A percentile compares a stretch with the other conserved stretches of the same genome.
Evolutionary conservation across 805 yeast species (phyloP).

Genomic region (Cyberlindnera euphorbiiphila): DNA sequence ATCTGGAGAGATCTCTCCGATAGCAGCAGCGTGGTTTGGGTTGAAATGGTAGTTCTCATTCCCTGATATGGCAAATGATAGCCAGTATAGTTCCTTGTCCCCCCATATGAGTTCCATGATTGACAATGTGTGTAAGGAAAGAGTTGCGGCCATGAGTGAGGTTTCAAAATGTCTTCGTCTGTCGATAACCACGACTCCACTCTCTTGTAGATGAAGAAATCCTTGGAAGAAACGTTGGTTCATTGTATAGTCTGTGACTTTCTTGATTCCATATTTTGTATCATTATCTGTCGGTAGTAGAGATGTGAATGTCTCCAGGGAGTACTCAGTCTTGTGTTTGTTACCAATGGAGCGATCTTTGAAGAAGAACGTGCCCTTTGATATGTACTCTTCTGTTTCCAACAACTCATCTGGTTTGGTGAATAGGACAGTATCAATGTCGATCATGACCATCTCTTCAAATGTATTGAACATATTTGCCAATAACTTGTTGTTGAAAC

Average conservation of each 20-base stretch:
- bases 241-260: constrained; percentile 5
- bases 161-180: constrained; percentile 27
- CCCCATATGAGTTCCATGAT: constrained; percentile 30
- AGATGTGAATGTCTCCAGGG: constrained; percentile 1
- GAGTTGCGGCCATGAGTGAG: constrained; percentile 21
- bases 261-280: constrained; percentile 2
- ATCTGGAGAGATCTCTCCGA: constrained; percentile 18
- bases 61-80: constrained; percentile 27
- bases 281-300: constrained; percentile 13
- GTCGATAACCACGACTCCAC: constrained; percentile 26
- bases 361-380: constrained; percentile 41
- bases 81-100: constrained; percentile 37
- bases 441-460: constrained; percentile 46
- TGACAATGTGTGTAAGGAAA: constrained; percentile 17
- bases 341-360: constrained; percentile 33
- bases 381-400: constrained; percentile 30
- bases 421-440: constrained; percentile 50
- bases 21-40: constrained; percentile 14
- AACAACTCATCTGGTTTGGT: constrained; percentile 35
- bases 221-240: constrained; percentile 12
- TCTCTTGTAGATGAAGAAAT: constrained; percentile 28
- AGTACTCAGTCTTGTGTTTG: constrained; percentile 5
- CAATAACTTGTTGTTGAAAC: constrained; percentile 42
- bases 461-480: constrained; percentile 54
- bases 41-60: constrained; percentile 17